Percentiles rank a stretch among this genome's conserved stretches.
phyloP scores from a whole-genome alignment of 345 rosid genomes.

The Fremontodendron californicum region DNA sequence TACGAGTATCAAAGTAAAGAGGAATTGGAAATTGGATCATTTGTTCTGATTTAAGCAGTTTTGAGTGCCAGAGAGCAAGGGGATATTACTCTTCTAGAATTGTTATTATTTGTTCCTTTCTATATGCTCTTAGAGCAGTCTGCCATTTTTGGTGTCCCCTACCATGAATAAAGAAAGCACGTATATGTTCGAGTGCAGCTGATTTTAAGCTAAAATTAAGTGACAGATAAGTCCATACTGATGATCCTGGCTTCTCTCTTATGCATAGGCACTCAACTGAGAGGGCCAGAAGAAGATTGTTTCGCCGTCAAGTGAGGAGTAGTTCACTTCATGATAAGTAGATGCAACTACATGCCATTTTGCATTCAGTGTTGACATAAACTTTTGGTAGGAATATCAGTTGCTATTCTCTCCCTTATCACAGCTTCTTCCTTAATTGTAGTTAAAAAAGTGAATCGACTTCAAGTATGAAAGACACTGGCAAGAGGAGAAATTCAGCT shows the following conservation, averaged over 20 bases:
- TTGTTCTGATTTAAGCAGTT: not conserved
- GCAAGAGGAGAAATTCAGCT: slow-evolving; percentile 52
- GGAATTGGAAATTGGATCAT: not conserved
- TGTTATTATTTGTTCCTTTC: not conserved
- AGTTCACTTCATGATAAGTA: slow-evolving; percentile 6
- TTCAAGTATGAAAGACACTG: slow-evolving; percentile 40
- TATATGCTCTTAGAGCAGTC: not conserved
- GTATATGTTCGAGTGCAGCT: not conserved
- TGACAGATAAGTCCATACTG: not conserved
- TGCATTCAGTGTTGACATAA: not conserved
- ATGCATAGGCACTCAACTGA: slow-evolving; percentile 14
- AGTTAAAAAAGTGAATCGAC: slow-evolving; percentile 15
- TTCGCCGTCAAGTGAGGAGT: not conserved
- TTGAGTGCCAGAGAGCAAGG: not conserved
- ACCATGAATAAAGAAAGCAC: not conserved
- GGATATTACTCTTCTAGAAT: not conserved
- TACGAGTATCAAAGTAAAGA: not conserved
- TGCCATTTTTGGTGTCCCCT: not conserved
- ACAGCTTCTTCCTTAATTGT: slow-evolving; percentile 17
- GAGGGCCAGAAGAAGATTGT: not conserved
- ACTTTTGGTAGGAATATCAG: not conserved
- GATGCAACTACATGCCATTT: slow-evolving; percentile 2
- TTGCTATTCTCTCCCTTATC: slow-evolving; percentile 10
- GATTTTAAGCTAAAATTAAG: slow-evolving; percentile 2
- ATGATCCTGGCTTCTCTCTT: not conserved